phyloP scores from a whole-genome alignment of 139 green algal species.

The Chlamydomonas eustigma region DNA sequence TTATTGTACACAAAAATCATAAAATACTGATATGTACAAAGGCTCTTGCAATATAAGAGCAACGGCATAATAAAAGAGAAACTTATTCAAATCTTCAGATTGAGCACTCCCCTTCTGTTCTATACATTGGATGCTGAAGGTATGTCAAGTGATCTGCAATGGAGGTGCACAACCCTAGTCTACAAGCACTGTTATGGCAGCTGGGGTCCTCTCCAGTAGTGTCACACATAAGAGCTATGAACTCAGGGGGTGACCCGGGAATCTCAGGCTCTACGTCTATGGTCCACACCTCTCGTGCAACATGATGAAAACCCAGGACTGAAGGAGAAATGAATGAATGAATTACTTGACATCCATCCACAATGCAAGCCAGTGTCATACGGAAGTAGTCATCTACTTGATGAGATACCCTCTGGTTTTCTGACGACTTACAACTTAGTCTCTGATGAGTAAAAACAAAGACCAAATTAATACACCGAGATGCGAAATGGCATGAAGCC shows the following conservation, averaged over 20 bases:
- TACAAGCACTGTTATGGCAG: conserved; percentile 81
- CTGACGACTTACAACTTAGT: too few species aligned
- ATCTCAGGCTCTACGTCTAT: background rate
- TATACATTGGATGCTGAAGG: conserved; percentile 1
- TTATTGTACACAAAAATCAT: too few species aligned
- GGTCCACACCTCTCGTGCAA: conserved; percentile 47
- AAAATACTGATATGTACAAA: too few species aligned
- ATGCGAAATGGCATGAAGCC: background rate
- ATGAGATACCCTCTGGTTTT: too few species aligned
- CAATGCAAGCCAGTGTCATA: too few species aligned
- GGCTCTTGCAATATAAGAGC: too few species aligned
- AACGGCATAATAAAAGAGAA: too few species aligned
- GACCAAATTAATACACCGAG: too few species aligned
- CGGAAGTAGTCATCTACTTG: too few species aligned
- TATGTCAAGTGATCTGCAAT: conserved; percentile 15
- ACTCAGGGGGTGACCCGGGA: background rate
- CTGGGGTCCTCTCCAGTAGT: conserved; percentile 71
- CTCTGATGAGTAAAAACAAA: too few species aligned
- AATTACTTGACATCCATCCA: too few species aligned
- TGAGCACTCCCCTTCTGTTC: background rate
- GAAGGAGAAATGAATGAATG: background rate
- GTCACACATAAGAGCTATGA: conserved; percentile 59
- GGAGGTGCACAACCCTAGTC: conserved; percentile 74
- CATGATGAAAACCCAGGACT: conserved; percentile 72
- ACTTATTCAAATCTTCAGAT: too few species aligned